Evolutionary conservation across 257 asterid species (phyloP).

Genomic region (Paulownia fortunei): DNA sequence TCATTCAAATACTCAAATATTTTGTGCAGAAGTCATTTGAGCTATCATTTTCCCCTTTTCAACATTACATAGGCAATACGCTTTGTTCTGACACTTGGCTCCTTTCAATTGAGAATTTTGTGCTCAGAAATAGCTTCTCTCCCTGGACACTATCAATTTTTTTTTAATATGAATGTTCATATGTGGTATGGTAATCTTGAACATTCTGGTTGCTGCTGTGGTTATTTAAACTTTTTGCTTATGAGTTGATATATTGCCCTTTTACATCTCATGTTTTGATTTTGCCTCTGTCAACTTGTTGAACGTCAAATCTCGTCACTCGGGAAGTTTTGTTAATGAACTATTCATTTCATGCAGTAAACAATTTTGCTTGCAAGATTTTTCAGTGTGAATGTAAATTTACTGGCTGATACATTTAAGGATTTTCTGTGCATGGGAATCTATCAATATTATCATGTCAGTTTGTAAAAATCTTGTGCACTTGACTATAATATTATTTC

Average conservation of each 20-base stretch:
- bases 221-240: background rate
- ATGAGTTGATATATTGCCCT: background rate
- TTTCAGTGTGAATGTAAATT: constrained; percentile 5
- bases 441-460: background rate
- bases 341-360: background rate
- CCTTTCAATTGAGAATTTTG: background rate
- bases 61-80: background rate
- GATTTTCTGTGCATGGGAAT: background rate
- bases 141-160: background rate
- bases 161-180: too few relatives aligned
- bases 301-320: background rate
- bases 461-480: background rate
- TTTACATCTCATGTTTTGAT: background rate
- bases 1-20: background rate
- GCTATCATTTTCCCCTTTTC: background rate
- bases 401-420: background rate
- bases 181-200: background rate
- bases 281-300: background rate
- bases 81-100: background rate
- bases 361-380: background rate
- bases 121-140: background rate
- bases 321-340: background rate
- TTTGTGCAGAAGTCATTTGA: background rate
- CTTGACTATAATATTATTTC: background rate
- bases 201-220: background rate